phyloP scores from a whole-genome alignment of 805 yeast species.

The Wickerhamiella musiphila region DNA sequence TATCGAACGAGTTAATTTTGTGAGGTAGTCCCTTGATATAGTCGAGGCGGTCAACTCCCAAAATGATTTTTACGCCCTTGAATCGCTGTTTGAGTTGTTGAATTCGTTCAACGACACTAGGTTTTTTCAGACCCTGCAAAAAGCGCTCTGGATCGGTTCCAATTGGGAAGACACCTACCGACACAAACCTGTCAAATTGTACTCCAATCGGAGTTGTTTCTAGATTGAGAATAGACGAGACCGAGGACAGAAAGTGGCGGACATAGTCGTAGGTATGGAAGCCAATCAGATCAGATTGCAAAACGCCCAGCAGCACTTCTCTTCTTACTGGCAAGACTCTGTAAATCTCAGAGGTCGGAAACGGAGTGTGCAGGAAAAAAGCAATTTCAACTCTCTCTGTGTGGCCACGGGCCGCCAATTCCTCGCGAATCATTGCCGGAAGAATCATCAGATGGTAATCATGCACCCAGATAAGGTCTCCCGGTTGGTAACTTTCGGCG shows the following conservation, averaged over 20 bases:
- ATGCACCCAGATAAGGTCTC: conserved; percentile 92
- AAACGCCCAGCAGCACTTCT: conserved; percentile 79
- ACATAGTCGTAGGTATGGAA: conserved; percentile 99
- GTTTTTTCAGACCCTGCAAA: conserved; percentile 53
- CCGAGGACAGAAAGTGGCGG: conserved; percentile 82
- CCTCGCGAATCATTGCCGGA: conserved; percentile 69
- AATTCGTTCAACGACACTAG: conserved; percentile 48
- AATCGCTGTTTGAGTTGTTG: conserved; percentile 46
- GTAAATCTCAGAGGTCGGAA: conserved; percentile 93
- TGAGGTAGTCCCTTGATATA: conserved; percentile 98
- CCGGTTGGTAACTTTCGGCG: conserved; percentile 50
- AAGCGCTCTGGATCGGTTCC: conserved; percentile 94
- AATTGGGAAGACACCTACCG: conserved; percentile 95
- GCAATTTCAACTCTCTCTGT: conserved; percentile 52
- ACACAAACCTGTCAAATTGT: conserved; percentile 58
- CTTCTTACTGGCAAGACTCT: conserved; percentile 88
- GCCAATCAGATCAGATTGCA: conserved; percentile 88
- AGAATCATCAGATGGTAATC: conserved; percentile 93
- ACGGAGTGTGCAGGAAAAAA: conserved; percentile 91
- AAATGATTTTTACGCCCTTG: conserved; percentile 64
- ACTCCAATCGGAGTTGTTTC: conserved; percentile 86
- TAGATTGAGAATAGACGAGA: conserved; percentile 64
- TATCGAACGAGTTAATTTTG: conserved; percentile 88
- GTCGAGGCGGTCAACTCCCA: conserved; percentile 92
- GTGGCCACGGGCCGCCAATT: conserved; percentile 24